A percentile compares a stretch with the other conserved stretches of the same genome.
Evolutionary conservation across 2,329 filamentous ascomycete genomes (phyloP).

Genomic region (Penicillium sp.): DNA sequence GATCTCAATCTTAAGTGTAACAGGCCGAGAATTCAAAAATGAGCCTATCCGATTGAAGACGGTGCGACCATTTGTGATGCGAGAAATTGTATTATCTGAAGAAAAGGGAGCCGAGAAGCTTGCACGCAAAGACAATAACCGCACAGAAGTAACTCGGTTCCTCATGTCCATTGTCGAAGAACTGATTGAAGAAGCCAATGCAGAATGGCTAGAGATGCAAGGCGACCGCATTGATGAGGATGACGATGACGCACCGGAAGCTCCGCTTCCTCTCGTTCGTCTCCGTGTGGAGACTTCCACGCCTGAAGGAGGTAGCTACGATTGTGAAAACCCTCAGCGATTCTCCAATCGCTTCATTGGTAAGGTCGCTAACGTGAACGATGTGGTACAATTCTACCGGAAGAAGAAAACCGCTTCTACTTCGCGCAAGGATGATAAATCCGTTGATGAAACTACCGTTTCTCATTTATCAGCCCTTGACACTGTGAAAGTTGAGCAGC

Average conservation of each 20-base stretch:
- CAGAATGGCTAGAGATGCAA: conserved; percentile 78
- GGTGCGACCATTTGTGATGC: conserved; percentile 86
- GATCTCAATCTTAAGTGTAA: conserved; percentile 80
- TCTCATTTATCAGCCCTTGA: conserved; percentile 63
- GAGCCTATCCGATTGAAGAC: conserved; percentile 82
- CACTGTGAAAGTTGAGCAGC: conserved; percentile 78
- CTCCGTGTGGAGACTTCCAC: conserved; percentile 88
- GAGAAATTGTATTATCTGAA: conserved; percentile 73
- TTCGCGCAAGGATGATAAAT: conserved; percentile 50
- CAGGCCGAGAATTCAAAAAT: conserved; percentile 74
- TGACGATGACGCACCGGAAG: conserved; percentile 54
- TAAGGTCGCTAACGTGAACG: conserved; percentile 90
- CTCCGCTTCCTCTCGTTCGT: conserved; percentile 78
- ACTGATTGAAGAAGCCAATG: conserved; percentile 80
- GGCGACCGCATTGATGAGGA: conserved; percentile 53
- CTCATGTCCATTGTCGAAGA: conserved; percentile 77
- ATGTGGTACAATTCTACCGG: conserved; percentile 88
- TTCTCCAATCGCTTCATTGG: conserved; percentile 90
- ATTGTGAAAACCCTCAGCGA: conserved; percentile 91
- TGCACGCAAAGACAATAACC: conserved; percentile 78
- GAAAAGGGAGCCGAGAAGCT: conserved; percentile 75
- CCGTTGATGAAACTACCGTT: conserved; percentile 63
- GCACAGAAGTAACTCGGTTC: conserved; percentile 72
- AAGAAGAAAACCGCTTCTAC: conserved; percentile 66
- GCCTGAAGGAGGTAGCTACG: conserved; percentile 78